These are phyloP conservation scores for Jamesozyma lodderae DNA, from an alignment of 805 yeast species.

Conservation along the genomic window DNA sequence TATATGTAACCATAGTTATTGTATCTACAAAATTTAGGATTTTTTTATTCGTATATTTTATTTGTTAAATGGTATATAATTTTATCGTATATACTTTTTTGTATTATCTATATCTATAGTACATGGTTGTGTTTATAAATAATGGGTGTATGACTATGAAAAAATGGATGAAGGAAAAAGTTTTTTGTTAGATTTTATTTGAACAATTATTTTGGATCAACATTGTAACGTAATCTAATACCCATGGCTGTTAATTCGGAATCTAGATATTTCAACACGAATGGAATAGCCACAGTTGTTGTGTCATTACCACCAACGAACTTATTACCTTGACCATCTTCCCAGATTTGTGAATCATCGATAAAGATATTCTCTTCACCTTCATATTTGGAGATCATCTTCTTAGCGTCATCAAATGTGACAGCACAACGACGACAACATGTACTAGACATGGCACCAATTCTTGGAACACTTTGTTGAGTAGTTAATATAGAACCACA, in stretches of 20 bases:
- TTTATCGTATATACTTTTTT: no score
- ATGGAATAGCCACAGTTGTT: constrained; percentile 94
- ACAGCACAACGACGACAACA: constrained; percentile 89
- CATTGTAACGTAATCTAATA: constrained; percentile 82
- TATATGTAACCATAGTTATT: no score
- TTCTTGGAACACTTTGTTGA: constrained; percentile 82
- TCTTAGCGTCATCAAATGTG: constrained; percentile 49
- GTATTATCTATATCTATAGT: constrained; percentile 1
- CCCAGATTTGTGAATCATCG: constrained; percentile 80
- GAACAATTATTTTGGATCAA: constrained; percentile 43
- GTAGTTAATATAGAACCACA: constrained; percentile 92
- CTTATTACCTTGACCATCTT: constrained; percentile 90
- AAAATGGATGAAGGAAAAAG: background rate
- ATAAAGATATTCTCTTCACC: constrained; percentile 35
- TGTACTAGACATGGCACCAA: constrained; percentile 68
- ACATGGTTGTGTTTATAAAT: background rate
- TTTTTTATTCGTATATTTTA: no score
- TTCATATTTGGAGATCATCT: constrained; percentile 30
- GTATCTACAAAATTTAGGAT: no score
- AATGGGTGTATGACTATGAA: background rate
- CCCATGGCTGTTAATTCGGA: constrained; percentile 98
- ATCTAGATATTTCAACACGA: constrained; percentile 88
- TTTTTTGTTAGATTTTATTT: no score
- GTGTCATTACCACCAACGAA: constrained; percentile 89
- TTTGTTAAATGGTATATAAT: no score